phyloP scores from a whole-genome alignment of 768 basidiomycete genomes.

The Auriscalpium orientale region DNA sequence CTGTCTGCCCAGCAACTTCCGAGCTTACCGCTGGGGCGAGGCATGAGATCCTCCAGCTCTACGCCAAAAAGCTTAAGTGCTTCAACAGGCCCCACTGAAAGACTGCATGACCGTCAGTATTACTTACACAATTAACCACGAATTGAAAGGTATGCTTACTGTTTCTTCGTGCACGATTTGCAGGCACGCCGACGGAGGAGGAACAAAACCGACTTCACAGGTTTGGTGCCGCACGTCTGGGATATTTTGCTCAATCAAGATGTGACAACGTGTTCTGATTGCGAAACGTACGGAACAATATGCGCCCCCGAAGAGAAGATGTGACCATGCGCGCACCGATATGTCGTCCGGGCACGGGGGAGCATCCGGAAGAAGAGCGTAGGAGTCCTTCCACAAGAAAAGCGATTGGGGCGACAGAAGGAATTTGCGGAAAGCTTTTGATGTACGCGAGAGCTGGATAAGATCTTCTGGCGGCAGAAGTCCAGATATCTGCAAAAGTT shows the following conservation, averaged over 20 bases:
- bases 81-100: not conserved
- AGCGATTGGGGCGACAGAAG: conserved; percentile 16
- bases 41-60: too few species aligned
- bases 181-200: conserved; percentile 8
- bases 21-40: not conserved
- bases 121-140: not conserved
- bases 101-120: too few species aligned
- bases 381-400: conserved; percentile 20
- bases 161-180: conserved; percentile 2
- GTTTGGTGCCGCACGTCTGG: conserved; percentile 7
- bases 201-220: conserved; percentile 4
- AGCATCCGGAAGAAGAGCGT: not conserved
- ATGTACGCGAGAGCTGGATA: conserved; percentile 22
- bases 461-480: conserved; percentile 26
- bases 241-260: not conserved
- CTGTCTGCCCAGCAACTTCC: not conserved
- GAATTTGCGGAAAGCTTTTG: conserved; percentile 20
- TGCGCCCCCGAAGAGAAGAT: conserved; percentile 5
- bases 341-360: conserved; percentile 8
- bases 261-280: too few species aligned
- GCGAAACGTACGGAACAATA: conserved; percentile 3
- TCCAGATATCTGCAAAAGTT: conserved; percentile 18
- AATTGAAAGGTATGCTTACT: not conserved
- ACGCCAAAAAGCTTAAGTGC: not conserved
- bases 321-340: conserved; percentile 3